phyloP scores from a whole-genome alignment of 192 early-diverging fungal genomes.

The Lobulomyces angularis region DNA sequence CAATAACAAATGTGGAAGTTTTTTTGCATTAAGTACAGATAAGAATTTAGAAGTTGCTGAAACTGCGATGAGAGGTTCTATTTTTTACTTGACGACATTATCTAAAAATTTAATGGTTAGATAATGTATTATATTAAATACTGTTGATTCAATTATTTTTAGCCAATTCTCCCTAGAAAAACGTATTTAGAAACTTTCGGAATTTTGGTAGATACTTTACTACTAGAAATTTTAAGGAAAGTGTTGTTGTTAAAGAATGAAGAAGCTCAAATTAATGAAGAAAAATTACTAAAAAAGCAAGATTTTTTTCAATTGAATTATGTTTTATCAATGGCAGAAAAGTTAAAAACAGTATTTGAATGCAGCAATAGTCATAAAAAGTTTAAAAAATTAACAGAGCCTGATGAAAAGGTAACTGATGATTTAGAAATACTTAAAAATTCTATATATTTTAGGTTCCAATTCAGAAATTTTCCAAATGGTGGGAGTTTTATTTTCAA shows the following conservation, averaged over 20 bases:
- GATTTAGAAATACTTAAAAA: too few species aligned
- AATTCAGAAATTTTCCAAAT: constrained; percentile 6
- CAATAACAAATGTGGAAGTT: constrained; percentile 16
- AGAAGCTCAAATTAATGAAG: too few species aligned
- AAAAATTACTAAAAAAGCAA: background rate
- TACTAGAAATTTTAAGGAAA: constrained; percentile 10
- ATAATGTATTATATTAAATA: background rate
- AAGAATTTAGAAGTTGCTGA: constrained; percentile 30
- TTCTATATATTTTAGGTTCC: too few species aligned
- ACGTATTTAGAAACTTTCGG: constrained; percentile 22
- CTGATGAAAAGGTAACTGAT: constrained; percentile 9
- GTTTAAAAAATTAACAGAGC: background rate
- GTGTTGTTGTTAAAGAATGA: constrained; percentile 1
- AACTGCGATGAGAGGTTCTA: constrained; percentile 32
- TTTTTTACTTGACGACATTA: constrained; percentile 30
- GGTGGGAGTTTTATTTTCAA: too few species aligned
- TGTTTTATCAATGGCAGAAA: constrained; percentile 13
- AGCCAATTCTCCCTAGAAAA: constrained; percentile 19
- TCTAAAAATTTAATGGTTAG: constrained; percentile 45
- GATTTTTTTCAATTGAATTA: constrained; percentile 23
- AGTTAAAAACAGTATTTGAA: constrained; percentile 13
- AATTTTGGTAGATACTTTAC: constrained; percentile 14
- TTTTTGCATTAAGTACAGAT: constrained; percentile 16
- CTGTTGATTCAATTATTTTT: background rate
- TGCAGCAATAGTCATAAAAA: too few species aligned